Percentiles rank a stretch among this genome's conserved stretches.
These are phyloP conservation scores for Huntiella decipiens DNA, from an alignment of 2,329 filamentous ascomycete species.

Conservation along the genomic window DNA sequence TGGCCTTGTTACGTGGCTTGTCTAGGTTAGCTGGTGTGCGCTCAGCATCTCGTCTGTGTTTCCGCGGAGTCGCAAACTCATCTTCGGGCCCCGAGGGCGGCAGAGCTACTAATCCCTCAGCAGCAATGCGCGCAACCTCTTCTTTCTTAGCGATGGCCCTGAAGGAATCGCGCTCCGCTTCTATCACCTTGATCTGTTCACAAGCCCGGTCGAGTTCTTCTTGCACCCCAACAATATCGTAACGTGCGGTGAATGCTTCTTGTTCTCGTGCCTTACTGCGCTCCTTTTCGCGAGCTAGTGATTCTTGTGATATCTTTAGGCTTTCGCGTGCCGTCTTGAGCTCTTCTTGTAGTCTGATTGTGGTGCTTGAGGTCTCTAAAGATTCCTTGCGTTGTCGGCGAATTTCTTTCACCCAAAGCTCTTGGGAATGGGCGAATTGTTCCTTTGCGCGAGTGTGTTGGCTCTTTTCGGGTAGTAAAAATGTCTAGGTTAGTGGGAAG, in stretches of 20 bases:
- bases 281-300: constrained; percentile 43
- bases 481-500: background rate
- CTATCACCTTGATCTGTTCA: constrained; percentile 43
- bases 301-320: constrained; percentile 37
- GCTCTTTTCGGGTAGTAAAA: constrained; percentile 27
- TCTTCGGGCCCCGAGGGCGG: constrained; percentile 35
- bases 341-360: constrained; percentile 56
- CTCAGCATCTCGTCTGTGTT: constrained; percentile 14
- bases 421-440: constrained; percentile 45
- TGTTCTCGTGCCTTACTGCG: constrained; percentile 44
- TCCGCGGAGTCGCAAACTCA: constrained; percentile 43
- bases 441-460: constrained; percentile 53
- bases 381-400: constrained; percentile 50
- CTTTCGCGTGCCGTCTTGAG: constrained; percentile 40
- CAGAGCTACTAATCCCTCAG: constrained; percentile 50
- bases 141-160: constrained; percentile 55
- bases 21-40: constrained; percentile 12
- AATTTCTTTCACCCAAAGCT: constrained; percentile 57
- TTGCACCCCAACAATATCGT: constrained; percentile 43
- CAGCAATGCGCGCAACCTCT: constrained; percentile 52
- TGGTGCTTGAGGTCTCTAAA: constrained; percentile 52
- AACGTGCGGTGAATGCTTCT: constrained; percentile 48
- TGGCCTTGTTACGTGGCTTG: constrained; percentile 13
- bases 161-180: constrained; percentile 57
- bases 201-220: constrained; percentile 47